Evolutionary conservation across 2,329 filamentous ascomycete genomes (phyloP).

Genomic region (Aspergillus transmontanensis): DNA sequence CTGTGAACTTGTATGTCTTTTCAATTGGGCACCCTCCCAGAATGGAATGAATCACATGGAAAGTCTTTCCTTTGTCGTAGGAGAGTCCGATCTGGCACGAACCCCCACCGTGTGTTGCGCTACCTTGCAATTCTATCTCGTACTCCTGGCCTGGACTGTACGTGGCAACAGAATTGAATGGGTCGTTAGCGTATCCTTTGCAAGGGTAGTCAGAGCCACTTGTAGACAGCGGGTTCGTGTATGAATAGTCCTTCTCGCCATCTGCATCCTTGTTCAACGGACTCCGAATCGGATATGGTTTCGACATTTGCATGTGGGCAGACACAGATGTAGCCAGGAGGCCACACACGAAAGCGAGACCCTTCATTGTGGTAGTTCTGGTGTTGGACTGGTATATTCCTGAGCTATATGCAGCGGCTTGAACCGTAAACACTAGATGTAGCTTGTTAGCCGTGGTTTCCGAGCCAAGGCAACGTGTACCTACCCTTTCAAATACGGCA

Average conservation of each 20-base stretch:
- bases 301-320: constrained; percentile 59
- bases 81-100: constrained; percentile 77
- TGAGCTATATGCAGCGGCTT: neutral
- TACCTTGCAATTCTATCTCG: constrained; percentile 65
- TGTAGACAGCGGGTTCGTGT: constrained; percentile 66
- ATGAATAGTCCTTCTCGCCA: constrained; percentile 67
- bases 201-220: constrained; percentile 71
- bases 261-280: constrained; percentile 50
- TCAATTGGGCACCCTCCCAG: constrained; percentile 59
- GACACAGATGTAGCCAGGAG: constrained; percentile 37
- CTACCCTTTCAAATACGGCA: neutral
- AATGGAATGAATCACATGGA: constrained; percentile 68
- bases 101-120: constrained; percentile 67
- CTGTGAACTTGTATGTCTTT: constrained; percentile 64
- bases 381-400: too few species aligned
- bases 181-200: constrained; percentile 65
- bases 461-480: neutral
- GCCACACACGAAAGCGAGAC: constrained; percentile 28
- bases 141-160: constrained; percentile 66
- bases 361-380: constrained; percentile 32
- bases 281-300: constrained; percentile 57
- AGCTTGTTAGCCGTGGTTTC: neutral
- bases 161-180: constrained; percentile 58
- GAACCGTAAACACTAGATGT: neutral
- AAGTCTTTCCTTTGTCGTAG: constrained; percentile 70